A percentile compares a stretch with the other conserved stretches of the same genome.
phyloP scores from a whole-genome alignment of 495 filamentous ascomycete genomes.

The Xanthoparmelia taractica region DNA sequence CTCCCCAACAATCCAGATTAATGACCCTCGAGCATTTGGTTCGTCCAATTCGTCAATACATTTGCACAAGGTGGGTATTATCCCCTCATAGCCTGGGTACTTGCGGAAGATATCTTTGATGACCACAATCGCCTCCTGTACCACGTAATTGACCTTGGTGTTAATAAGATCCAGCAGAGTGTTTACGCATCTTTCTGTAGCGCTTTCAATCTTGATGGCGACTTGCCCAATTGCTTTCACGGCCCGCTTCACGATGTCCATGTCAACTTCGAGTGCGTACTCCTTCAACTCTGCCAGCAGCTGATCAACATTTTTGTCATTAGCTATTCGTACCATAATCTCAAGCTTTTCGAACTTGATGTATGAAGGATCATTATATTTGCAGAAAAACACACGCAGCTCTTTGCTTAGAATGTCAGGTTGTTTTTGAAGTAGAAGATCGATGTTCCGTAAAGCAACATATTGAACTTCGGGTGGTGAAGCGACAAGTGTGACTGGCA shows the following conservation, averaged over 20 bases:
- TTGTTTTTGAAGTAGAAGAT: slow-evolving; percentile 88
- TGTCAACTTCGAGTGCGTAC: slow-evolving; percentile 95
- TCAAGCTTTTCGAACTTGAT: slow-evolving; percentile 97
- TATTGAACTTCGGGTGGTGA: slow-evolving; percentile 97
- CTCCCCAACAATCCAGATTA: slow-evolving; percentile 98
- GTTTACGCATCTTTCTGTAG: slow-evolving; percentile 91
- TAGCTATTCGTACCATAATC: slow-evolving; percentile 99
- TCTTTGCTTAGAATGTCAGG: slow-evolving; percentile 96
- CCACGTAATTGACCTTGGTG: slow-evolving; percentile 97
- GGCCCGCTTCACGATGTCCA: slow-evolving; percentile 94
- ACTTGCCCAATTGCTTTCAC: slow-evolving; percentile 95
- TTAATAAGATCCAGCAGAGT: slow-evolving; percentile 87
- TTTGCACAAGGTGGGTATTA: slow-evolving; percentile 92
- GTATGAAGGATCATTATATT: slow-evolving; percentile 98
- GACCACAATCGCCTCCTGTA: slow-evolving; percentile 95
- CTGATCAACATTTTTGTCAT: slow-evolving; percentile 93
- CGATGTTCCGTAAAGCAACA: slow-evolving; percentile 91
- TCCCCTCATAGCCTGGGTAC: slow-evolving; percentile 95
- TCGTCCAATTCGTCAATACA: slow-evolving; percentile 97
- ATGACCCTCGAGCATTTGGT: slow-evolving; percentile 77
- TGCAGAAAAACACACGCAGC: slow-evolving; percentile 98
- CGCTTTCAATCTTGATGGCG: slow-evolving; percentile 94
- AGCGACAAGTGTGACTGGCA: slow-evolving; percentile 82
- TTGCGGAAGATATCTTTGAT: slow-evolving; percentile 98
- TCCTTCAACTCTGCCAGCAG: slow-evolving; percentile 90